These are phyloP conservation scores for Mycena maculata DNA, from an alignment of 768 basidiomycete species.

Conservation along the genomic window DNA sequence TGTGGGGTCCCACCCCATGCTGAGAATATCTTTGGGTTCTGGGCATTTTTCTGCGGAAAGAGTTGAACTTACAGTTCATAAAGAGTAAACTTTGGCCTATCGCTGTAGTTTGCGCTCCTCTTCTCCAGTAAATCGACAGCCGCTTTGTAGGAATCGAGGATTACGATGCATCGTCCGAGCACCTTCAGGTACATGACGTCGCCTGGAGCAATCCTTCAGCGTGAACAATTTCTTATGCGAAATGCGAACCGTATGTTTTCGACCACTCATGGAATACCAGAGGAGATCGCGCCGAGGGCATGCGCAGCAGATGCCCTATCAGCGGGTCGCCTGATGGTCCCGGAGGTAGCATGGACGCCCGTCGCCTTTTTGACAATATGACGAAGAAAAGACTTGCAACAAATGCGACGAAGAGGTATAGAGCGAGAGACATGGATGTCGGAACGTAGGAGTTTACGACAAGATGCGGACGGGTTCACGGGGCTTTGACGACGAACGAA, in stretches of 20 bases:
- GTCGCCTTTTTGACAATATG: background rate
- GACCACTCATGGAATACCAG: slow-evolving; percentile 20
- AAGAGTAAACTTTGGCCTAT: slow-evolving; percentile 30
- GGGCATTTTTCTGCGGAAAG: background rate
- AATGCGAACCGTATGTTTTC: background rate
- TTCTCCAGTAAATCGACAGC: slow-evolving; percentile 45
- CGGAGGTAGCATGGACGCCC: slow-evolving; percentile 1
- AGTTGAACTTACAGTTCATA: slow-evolving; percentile 33
- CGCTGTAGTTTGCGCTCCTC: slow-evolving; percentile 42
- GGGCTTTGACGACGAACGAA: no score
- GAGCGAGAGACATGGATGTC: background rate
- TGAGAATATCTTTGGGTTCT: slow-evolving; percentile 16
- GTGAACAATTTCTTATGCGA: no score
- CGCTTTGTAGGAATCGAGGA: slow-evolving; percentile 36
- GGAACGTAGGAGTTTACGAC: background rate
- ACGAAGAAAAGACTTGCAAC: background rate
- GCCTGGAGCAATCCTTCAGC: background rate
- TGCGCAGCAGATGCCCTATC: slow-evolving; percentile 7
- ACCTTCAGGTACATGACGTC: slow-evolving; percentile 27
- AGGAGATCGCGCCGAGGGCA: slow-evolving; percentile 13
- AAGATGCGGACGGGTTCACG: no score
- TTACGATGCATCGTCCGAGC: slow-evolving; percentile 39
- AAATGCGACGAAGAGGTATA: background rate
- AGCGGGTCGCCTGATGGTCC: slow-evolving; percentile 14
- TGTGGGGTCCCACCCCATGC: slow-evolving; percentile 32